phyloP scores from a whole-genome alignment of 768 basidiomycete genomes.

The Leccinum broughii region DNA sequence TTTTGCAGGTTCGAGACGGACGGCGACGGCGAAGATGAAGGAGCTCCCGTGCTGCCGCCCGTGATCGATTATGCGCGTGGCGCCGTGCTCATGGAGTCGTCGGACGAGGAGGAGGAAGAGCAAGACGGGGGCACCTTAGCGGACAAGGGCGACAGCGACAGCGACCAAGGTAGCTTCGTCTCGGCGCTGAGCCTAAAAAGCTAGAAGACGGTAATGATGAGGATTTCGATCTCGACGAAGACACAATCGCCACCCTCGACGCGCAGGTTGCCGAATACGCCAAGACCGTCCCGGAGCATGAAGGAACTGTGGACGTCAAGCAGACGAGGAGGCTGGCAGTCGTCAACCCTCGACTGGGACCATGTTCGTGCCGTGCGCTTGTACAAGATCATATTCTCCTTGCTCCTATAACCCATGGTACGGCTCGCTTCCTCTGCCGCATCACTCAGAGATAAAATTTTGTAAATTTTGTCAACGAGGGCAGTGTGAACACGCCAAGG shows the following conservation, averaged over 20 bases:
- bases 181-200: conserved; percentile 39
- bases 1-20: conserved; percentile 73
- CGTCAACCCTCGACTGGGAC: conserved; percentile 98
- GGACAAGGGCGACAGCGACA: conserved; percentile 47
- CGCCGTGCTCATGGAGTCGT: conserved; percentile 83
- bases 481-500: conserved; percentile 41
- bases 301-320: conserved; percentile 40
- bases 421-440: conserved; percentile 38
- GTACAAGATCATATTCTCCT: conserved; percentile 67
- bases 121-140: conserved; percentile 11
- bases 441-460: conserved; percentile 18
- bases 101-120: conserved; percentile 56
- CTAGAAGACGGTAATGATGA: conserved; percentile 14
- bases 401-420: conserved; percentile 67
- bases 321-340: too few relatives aligned
- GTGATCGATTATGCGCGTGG: conserved; percentile 86
- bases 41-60: too few relatives aligned
- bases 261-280: conserved; percentile 69
- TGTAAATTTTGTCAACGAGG: conserved; percentile 12
- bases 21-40: conserved; percentile 25
- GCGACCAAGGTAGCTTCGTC: conserved; percentile 45
- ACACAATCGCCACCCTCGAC: conserved; percentile 66
- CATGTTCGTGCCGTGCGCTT: conserved; percentile 86
- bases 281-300: conserved; percentile 46
- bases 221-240: conserved; percentile 70